Base-by-base conservation (phyloP, 164 flowering plant species). In the Macadamia tetraphylla region DNA sequence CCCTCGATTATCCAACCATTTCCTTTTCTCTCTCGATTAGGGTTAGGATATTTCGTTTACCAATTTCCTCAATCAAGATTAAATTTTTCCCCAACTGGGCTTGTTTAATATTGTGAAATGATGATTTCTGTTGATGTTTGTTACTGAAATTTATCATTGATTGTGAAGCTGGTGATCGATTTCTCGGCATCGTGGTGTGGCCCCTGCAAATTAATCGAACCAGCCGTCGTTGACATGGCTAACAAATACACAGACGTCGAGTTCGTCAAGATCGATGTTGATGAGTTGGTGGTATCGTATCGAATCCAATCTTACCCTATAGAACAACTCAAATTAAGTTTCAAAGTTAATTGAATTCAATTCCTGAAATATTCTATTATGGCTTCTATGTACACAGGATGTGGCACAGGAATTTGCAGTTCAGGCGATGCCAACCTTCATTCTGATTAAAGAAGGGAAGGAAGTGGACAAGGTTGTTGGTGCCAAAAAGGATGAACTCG, bases 161-260 rank as follows among this genome's bases (percentile, higher is more conserved):
- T 35, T 48, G 8, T 66, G 44, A 52, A 83, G 87, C 70, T 82
- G 74, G 87, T 82, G 71, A 84, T 93, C 5, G 92, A 93, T 73
- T 93, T 93, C 76, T 58, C 88, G 5, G 97, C 94, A 1, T 55
- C 87, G 0, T 93, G 96, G 98, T 93, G 97, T 61, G 94, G 94
- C 5, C 98, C 98, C 7, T 93, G 97, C 77, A 81, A 67, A 78
- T 35, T 83, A 58, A 85, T 93, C 76, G 88, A 78, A 71, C 97
- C 95, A n/a, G 73, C 35, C 0, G 9, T 93, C 18, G 17, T 68
- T 1, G 80, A 71, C 15, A 65, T 91, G 85, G 77, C 97, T 65
- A 48, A 48, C n/a, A 83, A 76, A 61, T 89, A 58, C 74, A 70
- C 83, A 6, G 85, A 84, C 30, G 97, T 89, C 8, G 73, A 75